These are phyloP conservation scores for Mallotus repandus DNA, from an alignment of 441 rosid species.

Conservation along the genomic window DNA sequence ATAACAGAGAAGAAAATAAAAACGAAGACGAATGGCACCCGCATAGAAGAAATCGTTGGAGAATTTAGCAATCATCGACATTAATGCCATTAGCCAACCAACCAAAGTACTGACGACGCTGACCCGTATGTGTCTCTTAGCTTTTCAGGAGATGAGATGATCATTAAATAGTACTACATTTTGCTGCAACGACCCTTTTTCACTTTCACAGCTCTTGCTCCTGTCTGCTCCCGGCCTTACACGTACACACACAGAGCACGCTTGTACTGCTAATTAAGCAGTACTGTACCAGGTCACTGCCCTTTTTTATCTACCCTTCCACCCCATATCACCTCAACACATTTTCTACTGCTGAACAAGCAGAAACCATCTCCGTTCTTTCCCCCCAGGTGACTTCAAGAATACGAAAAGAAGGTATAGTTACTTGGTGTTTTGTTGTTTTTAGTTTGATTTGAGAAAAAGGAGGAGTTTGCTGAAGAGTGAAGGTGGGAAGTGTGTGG, in stretches of 20 bases:
- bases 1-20: too few species aligned
- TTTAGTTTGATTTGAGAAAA: not conserved
- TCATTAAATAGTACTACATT: too few species aligned
- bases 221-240: not conserved
- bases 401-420: not conserved
- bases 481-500: slow-evolving; percentile 12
- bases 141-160: too few species aligned
- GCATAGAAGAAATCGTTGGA: too few species aligned
- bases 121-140: not conserved
- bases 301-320: too few species aligned
- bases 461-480: not conserved
- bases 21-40: too few species aligned
- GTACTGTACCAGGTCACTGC: too few species aligned
- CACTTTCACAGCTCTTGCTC: too few species aligned
- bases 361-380: too few species aligned
- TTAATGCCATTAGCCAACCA: slow-evolving; percentile 19
- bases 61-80: too few species aligned
- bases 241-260: slow-evolving; percentile 17
- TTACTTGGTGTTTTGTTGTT: not conserved
- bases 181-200: too few species aligned
- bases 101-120: not conserved
- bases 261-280: not conserved
- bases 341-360: not conserved
- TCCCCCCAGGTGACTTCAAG: not conserved
- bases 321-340: slow-evolving; percentile 6